Percentiles rank a stretch among this genome's conserved stretches.
These are phyloP conservation scores for Pachysandra terminalis DNA, from an alignment of 164 flowering plant species.

Conservation along the genomic window DNA sequence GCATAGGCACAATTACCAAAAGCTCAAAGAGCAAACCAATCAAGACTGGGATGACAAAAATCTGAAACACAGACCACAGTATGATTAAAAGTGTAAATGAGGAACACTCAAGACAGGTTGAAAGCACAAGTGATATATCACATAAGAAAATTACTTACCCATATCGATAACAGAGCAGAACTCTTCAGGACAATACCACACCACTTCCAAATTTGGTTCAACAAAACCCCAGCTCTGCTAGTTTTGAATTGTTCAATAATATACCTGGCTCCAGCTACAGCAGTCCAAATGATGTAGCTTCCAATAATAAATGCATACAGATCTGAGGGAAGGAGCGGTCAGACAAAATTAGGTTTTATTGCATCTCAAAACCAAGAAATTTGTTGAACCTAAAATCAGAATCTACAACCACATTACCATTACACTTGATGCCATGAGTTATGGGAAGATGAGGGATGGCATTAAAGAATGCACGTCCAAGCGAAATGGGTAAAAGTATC, in stretches of 20 bases:
- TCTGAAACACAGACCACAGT: slow-evolving; percentile 37
- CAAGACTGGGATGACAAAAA: slow-evolving; percentile 86
- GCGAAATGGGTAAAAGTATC: slow-evolving; percentile 79
- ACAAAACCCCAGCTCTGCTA: slow-evolving; percentile 57
- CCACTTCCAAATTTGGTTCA: slow-evolving; percentile 85
- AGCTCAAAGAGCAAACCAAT: slow-evolving; percentile 96
- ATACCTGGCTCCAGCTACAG: slow-evolving; percentile 80
- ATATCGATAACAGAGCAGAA: slow-evolving; percentile 73
- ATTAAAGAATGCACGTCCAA: slow-evolving; percentile 87
- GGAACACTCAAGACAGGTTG: too few species aligned
- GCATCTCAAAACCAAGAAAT: background rate
- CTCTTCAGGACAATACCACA: slow-evolving; percentile 76
- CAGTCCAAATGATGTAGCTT: slow-evolving; percentile 87
- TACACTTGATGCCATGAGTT: slow-evolving; percentile 96
- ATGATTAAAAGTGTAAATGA: background rate
- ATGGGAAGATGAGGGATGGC: slow-evolving; percentile 86
- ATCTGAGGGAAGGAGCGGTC: slow-evolving; percentile 41
- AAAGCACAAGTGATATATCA: too few species aligned
- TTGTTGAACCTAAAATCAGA: background rate
- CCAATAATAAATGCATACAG: slow-evolving; percentile 91
- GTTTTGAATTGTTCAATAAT: slow-evolving; percentile 62
- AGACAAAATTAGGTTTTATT: slow-evolving; percentile 6
- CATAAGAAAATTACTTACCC: slow-evolving; percentile 52
- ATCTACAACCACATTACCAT: slow-evolving; percentile 45
- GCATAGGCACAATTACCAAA: slow-evolving; percentile 93